A percentile compares a stretch with the other conserved stretches of the same genome.
phyloP scores from a whole-genome alignment of 805 yeast genomes.

The Lipomyces yamadae region DNA sequence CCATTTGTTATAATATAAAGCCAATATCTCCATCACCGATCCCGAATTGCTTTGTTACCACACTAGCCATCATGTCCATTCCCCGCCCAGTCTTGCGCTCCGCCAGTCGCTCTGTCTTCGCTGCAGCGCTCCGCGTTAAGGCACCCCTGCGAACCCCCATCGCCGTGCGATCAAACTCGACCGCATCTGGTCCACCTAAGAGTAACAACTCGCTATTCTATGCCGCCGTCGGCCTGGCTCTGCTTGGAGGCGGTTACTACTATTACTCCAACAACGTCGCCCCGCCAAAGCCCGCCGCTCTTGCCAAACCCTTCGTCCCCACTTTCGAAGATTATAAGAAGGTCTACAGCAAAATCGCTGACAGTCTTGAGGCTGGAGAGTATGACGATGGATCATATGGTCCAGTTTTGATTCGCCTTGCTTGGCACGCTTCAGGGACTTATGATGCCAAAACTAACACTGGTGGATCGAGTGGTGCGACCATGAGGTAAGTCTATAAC shows the following conservation, averaged over 20 bases:
- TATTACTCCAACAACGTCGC: slow-evolving; percentile 43
- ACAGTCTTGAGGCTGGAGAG: slow-evolving; percentile 50
- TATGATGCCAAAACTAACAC: slow-evolving; percentile 61
- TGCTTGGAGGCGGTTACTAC: slow-evolving; percentile 43
- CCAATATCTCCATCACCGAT: slow-evolving; percentile 4
- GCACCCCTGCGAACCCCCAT: slow-evolving; percentile 11
- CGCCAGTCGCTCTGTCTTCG: slow-evolving; percentile 12
- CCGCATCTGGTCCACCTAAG: slow-evolving; percentile 12
- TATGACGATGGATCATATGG: slow-evolving; percentile 73
- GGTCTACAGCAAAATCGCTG: slow-evolving; percentile 53
- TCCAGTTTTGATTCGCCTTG: slow-evolving; percentile 76
- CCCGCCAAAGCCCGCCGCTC: slow-evolving; percentile 43
- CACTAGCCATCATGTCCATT: slow-evolving; percentile 13
- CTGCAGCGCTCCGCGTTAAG: slow-evolving; percentile 11
- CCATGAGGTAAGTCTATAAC: slow-evolving; percentile 47
- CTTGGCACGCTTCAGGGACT: slow-evolving; percentile 89
- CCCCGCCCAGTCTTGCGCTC: slow-evolving; percentile 19
- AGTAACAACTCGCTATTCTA: slow-evolving; percentile 20
- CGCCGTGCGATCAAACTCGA: slow-evolving; percentile 13
- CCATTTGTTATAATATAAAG: neutral
- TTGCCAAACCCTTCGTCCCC: slow-evolving; percentile 40
- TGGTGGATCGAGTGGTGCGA: slow-evolving; percentile 60
- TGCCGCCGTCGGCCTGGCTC: slow-evolving; percentile 23
- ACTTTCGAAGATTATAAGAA: slow-evolving; percentile 65
- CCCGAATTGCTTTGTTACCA: neutral